Percentiles rank a stretch among this genome's conserved stretches.
Conservation (phyloP, 1,139 yeast species). For the Candida sp. region DNA sequence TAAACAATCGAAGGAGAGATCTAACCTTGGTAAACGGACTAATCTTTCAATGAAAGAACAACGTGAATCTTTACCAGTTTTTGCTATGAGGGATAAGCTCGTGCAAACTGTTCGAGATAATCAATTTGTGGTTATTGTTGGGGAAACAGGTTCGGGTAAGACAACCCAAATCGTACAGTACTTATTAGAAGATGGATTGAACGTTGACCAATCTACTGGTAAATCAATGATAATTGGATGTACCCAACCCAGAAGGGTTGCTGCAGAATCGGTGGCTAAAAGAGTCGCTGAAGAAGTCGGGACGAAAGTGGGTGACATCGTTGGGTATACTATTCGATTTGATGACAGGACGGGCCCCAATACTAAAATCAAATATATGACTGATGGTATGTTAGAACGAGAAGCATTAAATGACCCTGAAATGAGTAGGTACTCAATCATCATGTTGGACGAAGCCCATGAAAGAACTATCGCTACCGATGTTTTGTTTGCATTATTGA, state of each 20-base stretch:
- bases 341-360: constrained; percentile 63
- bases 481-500: constrained; percentile 80
- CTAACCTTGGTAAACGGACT: constrained; percentile 55
- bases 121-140: constrained; percentile 45
- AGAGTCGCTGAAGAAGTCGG: constrained; percentile 98
- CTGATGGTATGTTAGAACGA: constrained; percentile 91
- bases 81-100: constrained; percentile 53
- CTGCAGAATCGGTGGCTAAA: constrained; percentile 96
- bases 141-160: constrained; percentile 48
- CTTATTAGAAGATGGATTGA: constrained; percentile 35
- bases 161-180: constrained; percentile 42
- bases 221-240: constrained; percentile 59
- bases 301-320: constrained; percentile 85
- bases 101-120: constrained; percentile 50
- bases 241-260: constrained; percentile 97
- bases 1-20: constrained; percentile 34
- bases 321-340: constrained; percentile 90
- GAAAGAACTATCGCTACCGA: constrained; percentile 95
- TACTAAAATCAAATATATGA: constrained; percentile 71
- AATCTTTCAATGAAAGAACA: constrained; percentile 58
- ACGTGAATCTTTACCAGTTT: constrained; percentile 72
- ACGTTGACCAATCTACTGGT: constrained; percentile 14
- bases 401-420: constrained; percentile 78
- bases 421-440: constrained; percentile 72
- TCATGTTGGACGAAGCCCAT: constrained; percentile 94